A percentile compares a stretch with the other conserved stretches of the same genome.
These are phyloP conservation scores for Termitomyces sp. DNA, from an alignment of 768 basidiomycete species.

Conservation along the genomic window DNA sequence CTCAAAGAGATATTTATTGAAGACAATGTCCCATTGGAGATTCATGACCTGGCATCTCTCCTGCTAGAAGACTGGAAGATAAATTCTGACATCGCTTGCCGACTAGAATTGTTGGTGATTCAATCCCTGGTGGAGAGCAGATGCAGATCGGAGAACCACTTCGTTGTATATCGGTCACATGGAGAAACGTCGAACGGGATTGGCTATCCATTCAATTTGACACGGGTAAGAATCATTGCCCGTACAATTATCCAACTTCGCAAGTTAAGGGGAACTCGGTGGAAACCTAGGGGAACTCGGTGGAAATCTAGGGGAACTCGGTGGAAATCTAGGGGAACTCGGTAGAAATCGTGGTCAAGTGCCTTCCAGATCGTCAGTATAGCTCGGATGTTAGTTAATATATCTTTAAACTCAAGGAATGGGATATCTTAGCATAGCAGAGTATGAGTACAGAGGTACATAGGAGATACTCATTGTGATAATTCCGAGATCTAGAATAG, in stretches of 20 bases:
- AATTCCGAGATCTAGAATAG: too few relatives aligned
- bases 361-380: not conserved
- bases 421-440: too few relatives aligned
- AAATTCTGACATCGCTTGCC: not conserved
- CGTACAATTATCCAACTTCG: not conserved
- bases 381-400: not conserved
- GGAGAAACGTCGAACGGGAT: not conserved
- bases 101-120: not conserved
- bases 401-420: not conserved
- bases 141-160: not conserved
- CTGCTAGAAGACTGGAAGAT: not conserved
- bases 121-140: not conserved
- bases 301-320: not conserved
- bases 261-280: not conserved
- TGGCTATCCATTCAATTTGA: not conserved
- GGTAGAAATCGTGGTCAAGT: not conserved
- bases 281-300: not conserved
- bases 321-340: too few relatives aligned
- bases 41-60: not conserved
- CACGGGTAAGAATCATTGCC: not conserved
- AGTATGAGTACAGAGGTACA: too few relatives aligned
- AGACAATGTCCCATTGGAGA: not conserved
- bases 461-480: too few relatives aligned
- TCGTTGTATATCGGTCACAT: not conserved
- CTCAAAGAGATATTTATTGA: not conserved